phyloP scores from a whole-genome alignment of 805 yeast species.

The Huiozyma naganishii region DNA sequence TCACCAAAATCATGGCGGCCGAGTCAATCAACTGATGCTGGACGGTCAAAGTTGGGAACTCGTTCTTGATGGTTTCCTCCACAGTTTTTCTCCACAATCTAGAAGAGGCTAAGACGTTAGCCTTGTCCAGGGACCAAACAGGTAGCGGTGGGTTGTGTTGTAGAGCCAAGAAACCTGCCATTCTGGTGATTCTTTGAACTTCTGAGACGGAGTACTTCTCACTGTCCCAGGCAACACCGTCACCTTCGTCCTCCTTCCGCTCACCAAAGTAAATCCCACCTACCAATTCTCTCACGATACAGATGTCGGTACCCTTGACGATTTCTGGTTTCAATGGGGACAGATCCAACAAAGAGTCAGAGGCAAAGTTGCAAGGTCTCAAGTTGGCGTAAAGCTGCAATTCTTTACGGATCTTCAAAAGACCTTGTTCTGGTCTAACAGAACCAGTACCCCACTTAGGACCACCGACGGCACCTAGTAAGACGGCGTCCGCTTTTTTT shows the following conservation, averaged over 20 bases:
- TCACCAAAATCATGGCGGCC: constrained; percentile 95
- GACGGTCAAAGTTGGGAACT: constrained; percentile 79
- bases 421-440: constrained; percentile 96
- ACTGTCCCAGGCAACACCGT: constrained; percentile 84
- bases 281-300: constrained; percentile 90
- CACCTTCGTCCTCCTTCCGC: constrained; percentile 82
- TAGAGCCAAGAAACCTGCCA: constrained; percentile 95
- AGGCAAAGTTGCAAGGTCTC: constrained; percentile 91
- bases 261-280: constrained; percentile 98
- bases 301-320: constrained; percentile 84
- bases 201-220: constrained; percentile 87
- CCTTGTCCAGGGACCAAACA: constrained; percentile 93
- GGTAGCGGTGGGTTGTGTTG: constrained; percentile 92
- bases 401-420: constrained; percentile 88
- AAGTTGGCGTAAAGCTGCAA: constrained; percentile 88
- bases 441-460: constrained; percentile 98
- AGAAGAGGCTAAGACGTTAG: constrained; percentile 92
- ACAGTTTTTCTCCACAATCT: constrained; percentile 95
- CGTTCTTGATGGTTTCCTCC: constrained; percentile 68
- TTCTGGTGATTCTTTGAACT: constrained; percentile 89
- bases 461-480: constrained; percentile 97
- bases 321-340: constrained; percentile 81
- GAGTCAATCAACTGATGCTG: constrained; percentile 97
- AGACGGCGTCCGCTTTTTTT: constrained; percentile 84
- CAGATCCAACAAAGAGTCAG: constrained; percentile 71